Percentiles rank a stretch among this genome's conserved stretches.
Evolutionary conservation across 2,329 filamentous ascomycete genomes (phyloP).

Genomic region (Colletotrichum noveboracense): DNA sequence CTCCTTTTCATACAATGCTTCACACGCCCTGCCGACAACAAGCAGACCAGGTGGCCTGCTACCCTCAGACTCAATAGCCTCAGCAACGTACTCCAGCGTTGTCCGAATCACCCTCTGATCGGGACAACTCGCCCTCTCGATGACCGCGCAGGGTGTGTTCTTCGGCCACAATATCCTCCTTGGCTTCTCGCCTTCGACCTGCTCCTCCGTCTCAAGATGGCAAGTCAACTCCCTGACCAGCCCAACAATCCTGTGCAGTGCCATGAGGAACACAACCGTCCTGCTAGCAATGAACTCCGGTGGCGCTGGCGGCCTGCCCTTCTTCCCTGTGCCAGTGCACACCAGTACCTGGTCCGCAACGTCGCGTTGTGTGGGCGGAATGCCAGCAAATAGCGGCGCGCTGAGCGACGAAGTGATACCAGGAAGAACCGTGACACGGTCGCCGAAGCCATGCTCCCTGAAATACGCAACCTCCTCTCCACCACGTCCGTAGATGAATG

Average conservation of each 20-base stretch:
- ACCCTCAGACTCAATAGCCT: slow-evolving; percentile 87
- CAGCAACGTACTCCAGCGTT: slow-evolving; percentile 78
- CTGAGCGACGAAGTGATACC: slow-evolving; percentile 89
- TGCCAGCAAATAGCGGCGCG: slow-evolving; percentile 85
- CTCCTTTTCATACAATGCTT: slow-evolving; percentile 69
- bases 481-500: slow-evolving; percentile 93
- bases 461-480: slow-evolving; percentile 94
- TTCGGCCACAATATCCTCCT: slow-evolving; percentile 68
- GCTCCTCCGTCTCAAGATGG: slow-evolving; percentile 34
- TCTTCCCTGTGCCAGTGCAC: slow-evolving; percentile 95
- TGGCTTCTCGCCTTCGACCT: slow-evolving; percentile 27
- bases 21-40: slow-evolving; percentile 84
- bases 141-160: slow-evolving; percentile 86
- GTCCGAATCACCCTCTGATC: slow-evolving; percentile 94
- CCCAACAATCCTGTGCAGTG: slow-evolving; percentile 80
- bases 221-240: slow-evolving; percentile 74
- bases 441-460: slow-evolving; percentile 69
- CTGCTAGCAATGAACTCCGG: slow-evolving; percentile 78
- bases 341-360: slow-evolving; percentile 92
- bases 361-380: slow-evolving; percentile 87
- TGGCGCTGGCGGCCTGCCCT: slow-evolving; percentile 81
- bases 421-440: slow-evolving; percentile 74
- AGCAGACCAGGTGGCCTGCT: slow-evolving; percentile 87
- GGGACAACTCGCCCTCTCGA: slow-evolving; percentile 91
- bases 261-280: slow-evolving; percentile 95